Evolutionary conservation across 352 stramenopile genomes (phyloP), one percentile per base, ranked within the genome.

Genomic region (Pythium dissimile): DNA sequence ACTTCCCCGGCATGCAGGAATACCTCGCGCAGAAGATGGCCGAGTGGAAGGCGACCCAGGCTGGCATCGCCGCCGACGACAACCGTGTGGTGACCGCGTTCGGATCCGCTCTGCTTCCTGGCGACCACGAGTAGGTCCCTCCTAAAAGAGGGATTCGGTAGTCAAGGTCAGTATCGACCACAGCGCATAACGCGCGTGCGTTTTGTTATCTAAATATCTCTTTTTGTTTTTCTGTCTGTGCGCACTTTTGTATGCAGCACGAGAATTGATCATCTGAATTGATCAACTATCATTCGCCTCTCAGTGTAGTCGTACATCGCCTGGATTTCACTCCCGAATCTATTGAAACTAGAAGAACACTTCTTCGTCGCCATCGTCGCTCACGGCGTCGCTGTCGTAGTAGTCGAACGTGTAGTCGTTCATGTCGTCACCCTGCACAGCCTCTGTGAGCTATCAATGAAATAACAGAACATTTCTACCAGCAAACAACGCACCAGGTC

Each of bases 341-440:
- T 31, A 24, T 5, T 46, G 27, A 39, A 3, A 20, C 39, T 85
- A 89, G 41, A 86, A 89, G 62, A 89, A 89, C 10, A 89, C 79
- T 54, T 89, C 79, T 72, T 89, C 79, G 43, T 86, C 79, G 26
- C 76, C 79, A 31, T 82, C 76, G 42, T 89, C 71, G 67, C 79
- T 89, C 24, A 69, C 79, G 18, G 64, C 72, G 59, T 89, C 79
- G 54, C 79, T 89, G 44, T 89, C 79, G 73, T 86, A 89, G 62
- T 89, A 89, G 53, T 89, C 79, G 51, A 86, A 86, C 37, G 79
- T 89, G 69, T 89, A 89, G 68, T 89, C 79, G 71, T 89, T 89
- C 67, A 81, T 86, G 56, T 89, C 79, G 38, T 89, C 79, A 34
- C 79, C 78, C 64, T 70, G 18, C 4, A 46, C 4, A 8, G 10